Percentiles rank a stretch among this genome's conserved stretches.
phyloP scores from a whole-genome alignment of 2,329 filamentous ascomycete genomes.

The Penicillium sp. region DNA sequence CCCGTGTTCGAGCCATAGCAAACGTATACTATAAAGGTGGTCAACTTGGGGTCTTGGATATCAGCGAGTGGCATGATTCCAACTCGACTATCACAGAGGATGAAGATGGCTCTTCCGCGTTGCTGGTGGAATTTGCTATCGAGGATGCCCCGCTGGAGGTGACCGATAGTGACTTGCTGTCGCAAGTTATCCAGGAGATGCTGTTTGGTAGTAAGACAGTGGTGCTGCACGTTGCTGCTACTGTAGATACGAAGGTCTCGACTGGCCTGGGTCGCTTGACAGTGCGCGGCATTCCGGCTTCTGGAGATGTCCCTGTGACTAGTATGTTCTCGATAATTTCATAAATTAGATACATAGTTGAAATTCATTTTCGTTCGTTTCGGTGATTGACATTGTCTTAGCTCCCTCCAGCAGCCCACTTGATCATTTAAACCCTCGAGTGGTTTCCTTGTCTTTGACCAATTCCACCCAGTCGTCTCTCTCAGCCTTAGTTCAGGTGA shows the following conservation, averaged over 20 bases:
- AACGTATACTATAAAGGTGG: constrained; percentile 78
- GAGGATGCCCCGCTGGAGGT: constrained; percentile 80
- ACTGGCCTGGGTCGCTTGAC: constrained; percentile 82
- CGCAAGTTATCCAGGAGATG: constrained; percentile 77
- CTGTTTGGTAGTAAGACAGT: constrained; percentile 74
- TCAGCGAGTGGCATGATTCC: constrained; percentile 81
- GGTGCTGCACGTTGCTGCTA: constrained; percentile 74
- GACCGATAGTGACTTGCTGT: constrained; percentile 77
- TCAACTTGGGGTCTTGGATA: constrained; percentile 79
- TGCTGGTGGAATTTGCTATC: constrained; percentile 77
- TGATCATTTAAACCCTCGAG: constrained; percentile 62
- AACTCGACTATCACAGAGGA: constrained; percentile 74
- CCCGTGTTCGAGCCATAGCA: constrained; percentile 73
- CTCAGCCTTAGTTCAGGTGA: constrained; percentile 71
- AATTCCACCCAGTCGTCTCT: constrained; percentile 74
- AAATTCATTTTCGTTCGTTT: constrained; percentile 26
- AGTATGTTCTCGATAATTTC: constrained; percentile 67
- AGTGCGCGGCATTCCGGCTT: constrained; percentile 78
- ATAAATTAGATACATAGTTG: constrained; percentile 20
- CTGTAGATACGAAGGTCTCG: constrained; percentile 79
- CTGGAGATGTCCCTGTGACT: constrained; percentile 88
- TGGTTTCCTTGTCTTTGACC: constrained; percentile 72
- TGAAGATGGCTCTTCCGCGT: constrained; percentile 61
- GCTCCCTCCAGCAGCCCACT: constrained; percentile 62
- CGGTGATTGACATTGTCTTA: constrained; percentile 42